phyloP scores from a whole-genome alignment of 257 asterid species.

The Solanum acaule region DNA sequence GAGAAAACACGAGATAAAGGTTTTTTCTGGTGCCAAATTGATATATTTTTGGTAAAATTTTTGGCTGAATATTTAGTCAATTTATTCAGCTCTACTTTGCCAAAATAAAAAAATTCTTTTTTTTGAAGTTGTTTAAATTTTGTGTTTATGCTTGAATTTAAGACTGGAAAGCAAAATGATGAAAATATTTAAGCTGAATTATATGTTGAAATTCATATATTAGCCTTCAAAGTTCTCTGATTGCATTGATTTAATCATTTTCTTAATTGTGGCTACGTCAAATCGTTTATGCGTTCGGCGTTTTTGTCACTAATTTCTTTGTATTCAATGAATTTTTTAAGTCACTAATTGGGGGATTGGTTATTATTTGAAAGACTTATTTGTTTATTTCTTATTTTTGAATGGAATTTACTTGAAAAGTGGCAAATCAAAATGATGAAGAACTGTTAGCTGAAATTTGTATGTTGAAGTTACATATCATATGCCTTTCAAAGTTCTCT shows the following conservation, averaged over 20 bases:
- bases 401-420: background rate
- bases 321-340: too few species aligned
- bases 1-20: conserved; percentile 55
- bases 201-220: conserved; percentile 6
- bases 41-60: conserved; percentile 19
- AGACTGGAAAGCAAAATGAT: conserved; percentile 12
- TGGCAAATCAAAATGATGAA: conserved; percentile 38
- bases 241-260: background rate
- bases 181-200: conserved; percentile 10
- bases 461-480: conserved; percentile 20
- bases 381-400: background rate
- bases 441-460: conserved; percentile 14
- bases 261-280: too few species aligned
- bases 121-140: background rate
- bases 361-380: too few species aligned
- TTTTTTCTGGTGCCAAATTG: conserved; percentile 37
- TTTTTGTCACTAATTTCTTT: too few species aligned
- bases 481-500: conserved; percentile 22
- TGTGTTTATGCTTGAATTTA: background rate
- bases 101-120: conserved; percentile 1
- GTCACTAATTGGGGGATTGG: background rate
- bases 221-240: conserved; percentile 40
- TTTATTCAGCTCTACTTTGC: conserved; percentile 17
- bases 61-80: conserved; percentile 6
- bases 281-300: too few species aligned